Base-by-base conservation (phyloP, 495 filamentous ascomycete genomes). In the Hypoxylon lienhwacheense region DNA sequence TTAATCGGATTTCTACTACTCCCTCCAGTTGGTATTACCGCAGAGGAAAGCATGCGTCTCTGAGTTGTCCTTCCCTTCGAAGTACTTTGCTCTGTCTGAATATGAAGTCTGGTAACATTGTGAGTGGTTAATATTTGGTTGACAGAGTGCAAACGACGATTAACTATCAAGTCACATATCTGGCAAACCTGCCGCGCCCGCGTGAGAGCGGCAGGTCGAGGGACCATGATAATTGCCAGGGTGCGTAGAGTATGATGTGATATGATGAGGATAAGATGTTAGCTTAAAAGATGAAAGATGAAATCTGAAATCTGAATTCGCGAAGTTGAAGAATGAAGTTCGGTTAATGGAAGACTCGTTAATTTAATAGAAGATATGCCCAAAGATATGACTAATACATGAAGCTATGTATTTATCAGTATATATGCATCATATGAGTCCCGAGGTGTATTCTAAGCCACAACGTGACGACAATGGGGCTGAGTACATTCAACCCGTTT, bases 151-250 rank as follows among this genome's bases (percentile, higher is more conserved):
- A 54, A 51, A 17, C 58, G 62, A 8, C 42, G 58, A 19, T 44
- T 25, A 3, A 54, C 40, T 20, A 63, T 53, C n/a, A 55, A 63
- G 14, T 65, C 58, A 48, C 65, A 67, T 7, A 67, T 65, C 19
- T 65, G 65, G 21, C 65, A 65, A 7, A 67, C 45, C 0, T 55
- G 32, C 26, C 33, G 61, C 28, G 50, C 26, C 16, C 55, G 61
- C 34, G 45, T 37, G 15, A 65, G n/a, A 14, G 28, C 40, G 1
- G 22, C 28, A 8, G 62, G 28, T 32, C 57, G 58, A 35, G 53
- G 46, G 58, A 67, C 63, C 19, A 19, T 34, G 15, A 44, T 25
- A 2, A 45, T 46, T 20, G 8, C 26, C 32, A 32, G 5, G 12
- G 12, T 32, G 5, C 7, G 12, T 19, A 19, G 8, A 25, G 15